These are phyloP conservation scores for Backusella morwellensis DNA, from an alignment of 192 early-diverging fungal genomes.

Conservation along the genomic window DNA sequence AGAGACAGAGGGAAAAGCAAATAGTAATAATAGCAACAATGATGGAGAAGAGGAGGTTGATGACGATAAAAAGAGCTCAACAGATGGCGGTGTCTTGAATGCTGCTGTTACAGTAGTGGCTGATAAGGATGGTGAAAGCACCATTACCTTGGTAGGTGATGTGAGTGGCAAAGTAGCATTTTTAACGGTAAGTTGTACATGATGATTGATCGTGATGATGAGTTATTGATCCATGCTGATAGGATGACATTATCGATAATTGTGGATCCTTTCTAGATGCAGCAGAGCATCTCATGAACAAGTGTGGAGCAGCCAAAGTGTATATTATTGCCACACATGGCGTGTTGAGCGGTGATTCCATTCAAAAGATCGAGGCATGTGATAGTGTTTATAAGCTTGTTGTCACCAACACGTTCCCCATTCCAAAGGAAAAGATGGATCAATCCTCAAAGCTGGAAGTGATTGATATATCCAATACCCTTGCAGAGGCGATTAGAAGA, in stretches of 20 bases:
- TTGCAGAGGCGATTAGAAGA: slow-evolving; percentile 93
- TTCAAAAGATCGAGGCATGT: slow-evolving; percentile 75
- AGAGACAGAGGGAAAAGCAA: neutral
- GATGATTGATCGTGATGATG: neutral
- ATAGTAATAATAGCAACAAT: slow-evolving; percentile 10
- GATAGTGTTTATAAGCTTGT: slow-evolving; percentile 47
- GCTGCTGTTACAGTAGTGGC: slow-evolving; percentile 36
- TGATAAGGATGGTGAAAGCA: slow-evolving; percentile 35
- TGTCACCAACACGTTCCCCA: slow-evolving; percentile 92
- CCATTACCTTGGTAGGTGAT: slow-evolving; percentile 82
- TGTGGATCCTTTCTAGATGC: slow-evolving; percentile 88
- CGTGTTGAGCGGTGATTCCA: slow-evolving; percentile 84
- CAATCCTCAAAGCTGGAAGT: slow-evolving; percentile 74
- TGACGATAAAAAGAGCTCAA: neutral
- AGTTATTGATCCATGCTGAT: neutral
- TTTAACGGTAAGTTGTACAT: slow-evolving; percentile 55
- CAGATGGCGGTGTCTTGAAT: slow-evolving; percentile 16
- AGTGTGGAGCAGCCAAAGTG: slow-evolving; percentile 79
- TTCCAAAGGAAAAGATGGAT: slow-evolving; percentile 65
- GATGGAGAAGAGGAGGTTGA: slow-evolving; percentile 7
- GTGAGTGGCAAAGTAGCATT: slow-evolving; percentile 84
- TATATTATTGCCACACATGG: slow-evolving; percentile 95
- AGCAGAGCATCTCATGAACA: slow-evolving; percentile 83
- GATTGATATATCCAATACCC: slow-evolving; percentile 85
- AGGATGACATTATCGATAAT: slow-evolving; percentile 95